phyloP scores from a whole-genome alignment of 805 yeast genomes.

The Tetrapisispora nanseiensis region DNA sequence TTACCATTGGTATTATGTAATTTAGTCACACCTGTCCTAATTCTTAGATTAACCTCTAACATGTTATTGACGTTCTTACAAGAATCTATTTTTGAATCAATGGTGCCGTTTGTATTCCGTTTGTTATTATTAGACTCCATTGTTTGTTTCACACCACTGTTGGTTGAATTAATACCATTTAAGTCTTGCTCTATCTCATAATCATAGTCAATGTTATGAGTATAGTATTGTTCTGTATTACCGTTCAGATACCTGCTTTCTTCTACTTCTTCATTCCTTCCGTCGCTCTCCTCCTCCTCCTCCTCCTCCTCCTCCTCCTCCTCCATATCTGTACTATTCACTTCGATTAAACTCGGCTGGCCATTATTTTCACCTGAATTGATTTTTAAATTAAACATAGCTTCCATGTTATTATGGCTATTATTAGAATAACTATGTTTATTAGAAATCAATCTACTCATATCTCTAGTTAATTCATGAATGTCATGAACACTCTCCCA shows the following conservation, averaged over 20 bases:
- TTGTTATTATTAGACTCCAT: not conserved
- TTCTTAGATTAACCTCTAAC: slow-evolving; percentile 33
- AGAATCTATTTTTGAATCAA: not conserved
- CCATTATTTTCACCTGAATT: not conserved
- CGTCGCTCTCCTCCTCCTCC: not conserved
- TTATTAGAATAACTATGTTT: not conserved
- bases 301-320: not conserved
- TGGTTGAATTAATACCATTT: no score
- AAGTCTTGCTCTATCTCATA: not conserved
- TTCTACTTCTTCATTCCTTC: not conserved
- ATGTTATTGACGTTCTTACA: not conserved
- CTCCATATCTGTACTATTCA: not conserved
- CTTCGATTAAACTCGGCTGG: slow-evolving; percentile 1
- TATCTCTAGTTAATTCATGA: slow-evolving; percentile 15
- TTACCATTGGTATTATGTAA: slow-evolving; percentile 35
- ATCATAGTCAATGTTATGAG: not conserved
- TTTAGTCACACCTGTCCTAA: slow-evolving; percentile 33
- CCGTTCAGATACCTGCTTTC: not conserved
- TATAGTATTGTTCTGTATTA: not conserved
- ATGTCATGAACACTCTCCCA: slow-evolving; percentile 28
- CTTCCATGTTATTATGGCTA: not conserved
- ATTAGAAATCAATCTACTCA: not conserved
- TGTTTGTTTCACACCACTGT: no score
- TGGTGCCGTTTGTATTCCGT: not conserved
- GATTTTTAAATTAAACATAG: slow-evolving; percentile 1